These are phyloP conservation scores for Pyrus communis DNA, from an alignment of 306 rosid species.

Conservation along the genomic window DNA sequence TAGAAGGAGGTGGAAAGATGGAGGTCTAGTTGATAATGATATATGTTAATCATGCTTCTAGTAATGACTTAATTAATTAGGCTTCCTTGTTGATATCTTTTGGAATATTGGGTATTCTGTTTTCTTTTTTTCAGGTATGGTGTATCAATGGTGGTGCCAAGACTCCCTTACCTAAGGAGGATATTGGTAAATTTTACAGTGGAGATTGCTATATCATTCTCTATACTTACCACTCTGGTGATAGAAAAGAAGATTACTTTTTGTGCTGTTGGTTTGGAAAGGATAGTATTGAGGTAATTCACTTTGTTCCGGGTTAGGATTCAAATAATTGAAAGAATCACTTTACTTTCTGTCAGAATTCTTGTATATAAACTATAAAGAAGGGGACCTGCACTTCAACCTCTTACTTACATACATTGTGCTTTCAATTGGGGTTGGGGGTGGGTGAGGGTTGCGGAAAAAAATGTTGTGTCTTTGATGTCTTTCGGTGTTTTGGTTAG, in stretches of 20 bases:
- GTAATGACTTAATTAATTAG: not conserved
- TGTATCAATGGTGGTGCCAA: conserved; percentile 85
- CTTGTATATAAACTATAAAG: not conserved
- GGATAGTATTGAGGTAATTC: conserved; percentile 77
- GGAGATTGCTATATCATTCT: conserved; percentile 95
- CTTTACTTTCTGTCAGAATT: not conserved
- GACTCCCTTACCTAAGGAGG: conserved; percentile 69
- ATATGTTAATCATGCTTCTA: conserved; percentile 2
- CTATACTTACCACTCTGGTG: conserved; percentile 90
- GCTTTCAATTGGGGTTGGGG: not conserved
- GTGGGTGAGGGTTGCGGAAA: not conserved
- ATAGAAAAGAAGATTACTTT: conserved; percentile 92
- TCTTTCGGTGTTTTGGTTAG: not conserved
- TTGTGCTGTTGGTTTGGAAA: conserved; percentile 97
- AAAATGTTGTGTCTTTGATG: not conserved
- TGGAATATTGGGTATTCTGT: conserved; percentile 5
- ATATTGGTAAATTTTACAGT: conserved; percentile 79
- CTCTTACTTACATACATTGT: not conserved
- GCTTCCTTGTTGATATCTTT: not conserved
- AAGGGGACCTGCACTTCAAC: not conserved
- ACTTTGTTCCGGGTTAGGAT: conserved; percentile 12
- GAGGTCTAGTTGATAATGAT: conserved; percentile 51
- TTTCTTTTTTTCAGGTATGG: conserved; percentile 64
- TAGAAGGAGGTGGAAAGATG: conserved; percentile 96
- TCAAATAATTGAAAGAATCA: not conserved